Percentiles rank a stretch among this genome's conserved stretches.
Conservation (phyloP, 176 grass and related monocot species). For the Oryza glaberrima region DNA sequence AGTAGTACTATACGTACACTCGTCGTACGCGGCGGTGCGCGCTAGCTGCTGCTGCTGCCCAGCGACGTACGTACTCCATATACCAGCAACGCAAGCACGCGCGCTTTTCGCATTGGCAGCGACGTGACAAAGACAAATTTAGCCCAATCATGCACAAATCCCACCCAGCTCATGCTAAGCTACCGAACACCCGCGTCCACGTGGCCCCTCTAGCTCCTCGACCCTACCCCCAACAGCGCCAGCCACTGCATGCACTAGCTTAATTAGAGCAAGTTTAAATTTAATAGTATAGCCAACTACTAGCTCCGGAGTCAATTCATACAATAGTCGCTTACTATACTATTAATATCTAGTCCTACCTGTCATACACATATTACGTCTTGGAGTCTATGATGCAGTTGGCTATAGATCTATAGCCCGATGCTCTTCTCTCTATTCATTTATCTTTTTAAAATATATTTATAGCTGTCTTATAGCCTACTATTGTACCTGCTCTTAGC, state of each 20-base stretch:
- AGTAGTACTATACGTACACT: neutral
- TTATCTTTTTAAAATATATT: too few species aligned
- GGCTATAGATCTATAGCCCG: too few species aligned
- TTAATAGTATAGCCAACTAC: too few species aligned
- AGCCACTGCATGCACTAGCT: neutral
- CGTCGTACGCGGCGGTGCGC: neutral
- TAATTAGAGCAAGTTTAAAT: too few species aligned
- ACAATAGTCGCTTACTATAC: too few species aligned
- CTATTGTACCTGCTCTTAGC: too few species aligned
- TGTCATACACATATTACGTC: too few species aligned
- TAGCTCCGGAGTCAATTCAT: too few species aligned
- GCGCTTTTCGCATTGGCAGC: neutral
- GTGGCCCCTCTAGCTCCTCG: slow-evolving; percentile 21
- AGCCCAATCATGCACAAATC: neutral
- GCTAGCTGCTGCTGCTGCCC: neutral
- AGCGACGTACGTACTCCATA: neutral
- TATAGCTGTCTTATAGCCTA: too few species aligned
- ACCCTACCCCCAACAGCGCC: neutral
- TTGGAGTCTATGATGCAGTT: too few species aligned
- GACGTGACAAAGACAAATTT: neutral
- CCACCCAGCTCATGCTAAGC: neutral
- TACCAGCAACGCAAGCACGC: neutral
- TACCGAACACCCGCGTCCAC: slow-evolving; percentile 8
- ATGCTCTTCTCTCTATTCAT: too few species aligned
- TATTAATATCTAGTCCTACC: too few species aligned